These are phyloP conservation scores for Blastobotrys proliferans DNA, from an alignment of 1,139 yeast species.

Conservation along the genomic window DNA sequence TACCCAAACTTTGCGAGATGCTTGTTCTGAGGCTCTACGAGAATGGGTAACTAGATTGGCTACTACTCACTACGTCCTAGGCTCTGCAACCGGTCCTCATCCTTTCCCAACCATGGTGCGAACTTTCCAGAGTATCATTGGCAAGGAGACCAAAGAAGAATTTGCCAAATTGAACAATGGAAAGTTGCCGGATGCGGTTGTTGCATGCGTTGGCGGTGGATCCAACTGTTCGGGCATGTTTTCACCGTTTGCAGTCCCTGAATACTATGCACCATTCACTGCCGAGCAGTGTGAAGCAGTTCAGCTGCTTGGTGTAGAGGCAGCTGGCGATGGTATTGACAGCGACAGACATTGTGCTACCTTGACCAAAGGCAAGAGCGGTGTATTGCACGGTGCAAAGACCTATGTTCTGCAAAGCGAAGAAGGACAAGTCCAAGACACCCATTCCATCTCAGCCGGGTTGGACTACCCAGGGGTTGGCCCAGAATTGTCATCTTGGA, in stretches of 20 bases:
- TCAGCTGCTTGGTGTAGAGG: slow-evolving; percentile 88
- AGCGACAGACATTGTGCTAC: slow-evolving; percentile 90
- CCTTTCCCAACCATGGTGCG: slow-evolving; percentile 97
- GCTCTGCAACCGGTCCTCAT: slow-evolving; percentile 98
- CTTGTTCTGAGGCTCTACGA: slow-evolving; percentile 95
- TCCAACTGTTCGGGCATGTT: slow-evolving; percentile 96
- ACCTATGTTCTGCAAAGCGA: slow-evolving; percentile 85
- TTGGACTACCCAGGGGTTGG: slow-evolving; percentile 99
- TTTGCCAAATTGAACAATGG: slow-evolving; percentile 74
- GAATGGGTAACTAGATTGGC: slow-evolving; percentile 88
- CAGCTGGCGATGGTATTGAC: slow-evolving; percentile 96
- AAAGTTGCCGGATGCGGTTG: slow-evolving; percentile 84
- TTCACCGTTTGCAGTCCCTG: slow-evolving; percentile 84
- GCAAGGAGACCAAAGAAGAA: slow-evolving; percentile 90
- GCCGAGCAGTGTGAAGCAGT: slow-evolving; percentile 58
- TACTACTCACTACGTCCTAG: slow-evolving; percentile 89
- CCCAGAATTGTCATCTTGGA: slow-evolving; percentile 96
- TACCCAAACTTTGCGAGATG: slow-evolving; percentile 93
- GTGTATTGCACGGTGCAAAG: slow-evolving; percentile 97
- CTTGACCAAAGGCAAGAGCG: slow-evolving; percentile 85
- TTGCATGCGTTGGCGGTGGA: slow-evolving; percentile 99
- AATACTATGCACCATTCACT: slow-evolving; percentile 47
- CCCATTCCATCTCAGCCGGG: slow-evolving; percentile 98
- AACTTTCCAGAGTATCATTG: slow-evolving; percentile 97
- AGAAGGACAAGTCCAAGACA: slow-evolving; percentile 96